Conservation (phyloP, 2,329 filamentous ascomycete genomes). For the Biscogniauxia mediterranea region DNA sequence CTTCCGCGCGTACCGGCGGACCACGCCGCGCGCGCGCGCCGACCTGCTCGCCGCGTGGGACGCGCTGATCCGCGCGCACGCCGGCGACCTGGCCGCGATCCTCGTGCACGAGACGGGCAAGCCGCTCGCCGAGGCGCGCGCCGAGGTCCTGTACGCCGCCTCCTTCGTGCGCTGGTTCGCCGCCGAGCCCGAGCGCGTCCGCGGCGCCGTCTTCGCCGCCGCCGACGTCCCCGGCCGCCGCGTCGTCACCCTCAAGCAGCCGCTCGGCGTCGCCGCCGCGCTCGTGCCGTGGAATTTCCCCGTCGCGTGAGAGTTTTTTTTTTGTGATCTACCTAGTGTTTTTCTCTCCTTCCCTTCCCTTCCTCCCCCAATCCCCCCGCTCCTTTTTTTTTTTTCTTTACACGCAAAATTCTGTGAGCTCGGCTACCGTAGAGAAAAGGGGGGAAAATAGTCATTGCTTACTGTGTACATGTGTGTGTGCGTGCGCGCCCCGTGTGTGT, state of each 20-base stretch:
- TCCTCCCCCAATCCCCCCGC: too few relatives aligned
- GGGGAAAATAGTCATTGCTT: too few relatives aligned
- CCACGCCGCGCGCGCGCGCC: slow-evolving; percentile 59
- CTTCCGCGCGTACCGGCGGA: slow-evolving; percentile 58
- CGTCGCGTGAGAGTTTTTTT: slow-evolving; percentile 44
- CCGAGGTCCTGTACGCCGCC: slow-evolving; percentile 54
- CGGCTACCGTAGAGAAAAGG: too few relatives aligned
- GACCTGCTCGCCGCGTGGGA: slow-evolving; percentile 66
- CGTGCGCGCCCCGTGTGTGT: neutral
- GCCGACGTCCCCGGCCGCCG: slow-evolving; percentile 58
- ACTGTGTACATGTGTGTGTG: neutral
- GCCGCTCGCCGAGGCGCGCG: slow-evolving; percentile 51
- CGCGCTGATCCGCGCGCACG: slow-evolving; percentile 59
- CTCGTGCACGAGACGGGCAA: slow-evolving; percentile 63
- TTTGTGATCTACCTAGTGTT: neutral
- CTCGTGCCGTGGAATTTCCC: slow-evolving; percentile 73
- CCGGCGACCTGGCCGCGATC: slow-evolving; percentile 61
- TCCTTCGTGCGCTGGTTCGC: slow-evolving; percentile 58
- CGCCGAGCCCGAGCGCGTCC: slow-evolving; percentile 48
- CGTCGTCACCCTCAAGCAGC: slow-evolving; percentile 72
- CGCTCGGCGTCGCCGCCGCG: slow-evolving; percentile 65
- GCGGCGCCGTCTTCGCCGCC: slow-evolving; percentile 58
- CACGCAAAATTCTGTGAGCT: too few relatives aligned
- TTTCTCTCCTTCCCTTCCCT: too few relatives aligned
- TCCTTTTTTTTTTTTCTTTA: too few relatives aligned